phyloP scores from a whole-genome alignment of 306 rosid genomes.

The Cicer cuneatum region DNA sequence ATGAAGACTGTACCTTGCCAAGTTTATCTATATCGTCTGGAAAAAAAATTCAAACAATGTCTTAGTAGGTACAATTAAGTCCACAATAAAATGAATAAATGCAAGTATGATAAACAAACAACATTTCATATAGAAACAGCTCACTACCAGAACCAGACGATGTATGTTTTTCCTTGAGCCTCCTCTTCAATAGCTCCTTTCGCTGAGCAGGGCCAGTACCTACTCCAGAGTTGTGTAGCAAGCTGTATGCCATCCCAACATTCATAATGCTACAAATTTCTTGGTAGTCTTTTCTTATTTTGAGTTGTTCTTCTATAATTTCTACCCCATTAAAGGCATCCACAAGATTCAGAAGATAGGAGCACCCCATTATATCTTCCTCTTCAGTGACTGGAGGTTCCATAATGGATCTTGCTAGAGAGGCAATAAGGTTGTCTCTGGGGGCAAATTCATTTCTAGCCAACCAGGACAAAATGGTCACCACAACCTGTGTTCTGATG shows the following conservation, averaged over 20 bases:
- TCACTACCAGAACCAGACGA: conserved; percentile 63
- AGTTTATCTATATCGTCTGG: conserved; percentile 77
- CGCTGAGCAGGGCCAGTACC: conserved; percentile 72
- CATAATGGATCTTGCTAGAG: conserved; percentile 81
- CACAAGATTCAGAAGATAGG: conserved; percentile 83
- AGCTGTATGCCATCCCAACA: conserved; percentile 91
- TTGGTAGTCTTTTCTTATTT: conserved; percentile 78
- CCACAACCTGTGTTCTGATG: conserved; percentile 68
- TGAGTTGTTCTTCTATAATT: conserved; percentile 88
- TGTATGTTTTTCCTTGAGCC: conserved; percentile 78
- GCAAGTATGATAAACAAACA: conserved; percentile 36
- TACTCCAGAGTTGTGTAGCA: conserved; percentile 73
- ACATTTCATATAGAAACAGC: conserved; percentile 15
- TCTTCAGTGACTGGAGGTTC: conserved; percentile 80
- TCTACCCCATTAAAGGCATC: conserved; percentile 91
- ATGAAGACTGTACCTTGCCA: conserved; percentile 83
- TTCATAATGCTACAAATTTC: conserved; percentile 83
- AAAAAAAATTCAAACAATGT: conserved; percentile 24
- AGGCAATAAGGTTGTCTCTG: conserved; percentile 69
- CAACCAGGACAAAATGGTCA: conserved; percentile 90
- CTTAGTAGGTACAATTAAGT: conserved; percentile 21
- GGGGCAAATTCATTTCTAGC: conserved; percentile 92
- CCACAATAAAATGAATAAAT: conserved; percentile 12
- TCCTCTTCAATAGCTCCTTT: conserved; percentile 74
- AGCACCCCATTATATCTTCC: conserved; percentile 75